Base-by-base conservation (phyloP, 768 basidiomycete genomes). In the Suillus hirtellus region DNA sequence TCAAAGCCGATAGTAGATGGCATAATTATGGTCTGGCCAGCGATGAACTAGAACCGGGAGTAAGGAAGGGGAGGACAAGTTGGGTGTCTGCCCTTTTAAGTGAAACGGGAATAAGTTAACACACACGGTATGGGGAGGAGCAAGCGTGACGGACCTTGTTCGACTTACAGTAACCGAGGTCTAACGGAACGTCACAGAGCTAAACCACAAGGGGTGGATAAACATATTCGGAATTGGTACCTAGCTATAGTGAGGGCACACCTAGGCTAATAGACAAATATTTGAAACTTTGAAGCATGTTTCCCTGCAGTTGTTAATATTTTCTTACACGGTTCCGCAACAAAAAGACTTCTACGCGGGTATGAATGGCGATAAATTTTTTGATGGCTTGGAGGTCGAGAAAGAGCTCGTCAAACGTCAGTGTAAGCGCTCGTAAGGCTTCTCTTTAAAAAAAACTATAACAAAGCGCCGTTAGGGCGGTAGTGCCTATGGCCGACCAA, bases 1-100 rank as follows among this genome's bases (percentile, higher is more conserved):
- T 66, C 62, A 24, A 75, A 60, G 6, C 2, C 10, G 1, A 52
- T 17, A 19, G 14, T 19, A 1, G 60, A 58, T 5, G 64, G 65
- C 66, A 67, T 66, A 1, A 11, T 2, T 40, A 19, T 52, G 2
- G 52, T 53, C 34, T 53, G 5, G 52, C 52, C 52, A 6, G 34
- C 52, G 31, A 35, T 53, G 34, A 35, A 11, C 19, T 35, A n/a
- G 6, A 35, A 3, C 10, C 11, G 11, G 19, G 17, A 14, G 31
- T 53, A 31, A 31, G 52, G 52, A 53, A 53, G 19, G 52, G 52
- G 19, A 10, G 17, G 9, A 52, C 31, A n/a, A n/a, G 10, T n/a
- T 34, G 3, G 35, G 1, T 53, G 19, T 3, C 19, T 6, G 52
- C 11, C 34, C 52, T 53, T 53, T 53, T 53, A 53, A 53, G 52